Evolutionary conservation across 768 basidiomycete species (phyloP).

Genomic region (Panus rudis): DNA sequence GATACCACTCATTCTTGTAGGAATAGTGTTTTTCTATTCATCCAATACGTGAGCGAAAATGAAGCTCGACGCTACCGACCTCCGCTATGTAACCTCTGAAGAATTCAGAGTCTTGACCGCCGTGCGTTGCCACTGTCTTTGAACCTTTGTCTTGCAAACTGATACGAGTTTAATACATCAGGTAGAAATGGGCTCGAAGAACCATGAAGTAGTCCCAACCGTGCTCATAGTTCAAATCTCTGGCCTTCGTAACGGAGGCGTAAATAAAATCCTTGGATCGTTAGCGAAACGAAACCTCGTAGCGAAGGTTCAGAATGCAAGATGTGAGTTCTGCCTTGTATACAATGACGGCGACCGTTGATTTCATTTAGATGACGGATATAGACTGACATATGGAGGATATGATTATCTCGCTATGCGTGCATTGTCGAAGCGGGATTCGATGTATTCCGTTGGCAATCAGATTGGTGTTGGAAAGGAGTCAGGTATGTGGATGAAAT

Average conservation of each 20-base stretch:
- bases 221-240: constrained; percentile 87
- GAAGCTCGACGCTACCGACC: constrained; percentile 93
- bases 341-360: background rate
- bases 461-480: constrained; percentile 99
- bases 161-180: constrained; percentile 22
- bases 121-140: too few species aligned
- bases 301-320: constrained; percentile 82
- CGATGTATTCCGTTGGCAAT: constrained; percentile 88
- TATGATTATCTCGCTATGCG: constrained; percentile 95
- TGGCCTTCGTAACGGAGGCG: constrained; percentile 85
- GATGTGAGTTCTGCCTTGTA: constrained; percentile 52
- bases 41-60: too few species aligned
- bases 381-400: constrained; percentile 96
- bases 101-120: constrained; percentile 97
- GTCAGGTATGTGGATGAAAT: constrained; percentile 50
- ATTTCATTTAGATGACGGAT: constrained; percentile 76
- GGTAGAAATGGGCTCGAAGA: constrained; percentile 98
- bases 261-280: constrained; percentile 86
- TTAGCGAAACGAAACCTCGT: constrained; percentile 91
- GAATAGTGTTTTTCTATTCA: too few species aligned
- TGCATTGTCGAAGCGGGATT: constrained; percentile 83
- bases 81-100: constrained; percentile 86
- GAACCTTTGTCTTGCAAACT: background rate
- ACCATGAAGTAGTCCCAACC: constrained; percentile 93
- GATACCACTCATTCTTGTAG: too few species aligned